Percentiles rank a stretch among this genome's conserved stretches.
phyloP scores from a whole-genome alignment of 176 grass and related monocot genomes.

The Olyra latifolia region DNA sequence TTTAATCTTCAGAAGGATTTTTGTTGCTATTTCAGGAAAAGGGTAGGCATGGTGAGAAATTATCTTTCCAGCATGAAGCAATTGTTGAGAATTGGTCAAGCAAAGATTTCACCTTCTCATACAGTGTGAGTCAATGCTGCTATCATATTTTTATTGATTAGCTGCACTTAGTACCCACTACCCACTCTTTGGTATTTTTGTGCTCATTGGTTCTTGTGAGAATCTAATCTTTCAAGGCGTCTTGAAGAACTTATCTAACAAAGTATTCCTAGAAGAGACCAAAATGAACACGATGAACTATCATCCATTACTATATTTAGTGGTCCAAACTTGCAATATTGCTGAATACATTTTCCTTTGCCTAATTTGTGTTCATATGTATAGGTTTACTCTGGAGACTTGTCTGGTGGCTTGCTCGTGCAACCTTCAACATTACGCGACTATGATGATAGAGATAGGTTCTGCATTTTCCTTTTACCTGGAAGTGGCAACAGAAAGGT shows the following conservation, averaged over 20 bases:
- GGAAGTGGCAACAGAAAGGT: conserved; percentile 87
- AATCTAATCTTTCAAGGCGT: conserved; percentile 1
- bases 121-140: conserved; percentile 61
- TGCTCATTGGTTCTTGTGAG: not conserved
- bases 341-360: not conserved
- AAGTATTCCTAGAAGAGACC: not conserved
- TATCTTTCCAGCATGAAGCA: conserved; percentile 80
- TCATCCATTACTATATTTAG: conserved; percentile 2
- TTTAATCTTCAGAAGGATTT: conserved; percentile 22
- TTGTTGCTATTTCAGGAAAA: conserved; percentile 67
- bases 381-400: conserved; percentile 71
- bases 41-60: conserved; percentile 65
- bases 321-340: conserved; percentile 5
- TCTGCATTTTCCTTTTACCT: conserved; percentile 87
- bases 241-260: conserved; percentile 1
- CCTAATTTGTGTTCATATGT: conserved; percentile 33
- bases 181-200: not conserved
- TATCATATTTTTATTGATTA: conserved; percentile 25
- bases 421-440: conserved; percentile 70
- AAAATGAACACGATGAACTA: not conserved
- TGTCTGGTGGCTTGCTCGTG: conserved; percentile 73
- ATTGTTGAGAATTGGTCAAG: conserved; percentile 85
- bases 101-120: conserved; percentile 85
- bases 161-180: conserved; percentile 8
- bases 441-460: conserved; percentile 78